Evolutionary conservation across 2,329 filamentous ascomycete species (phyloP).

Genomic region (Cladosporium sp.): DNA sequence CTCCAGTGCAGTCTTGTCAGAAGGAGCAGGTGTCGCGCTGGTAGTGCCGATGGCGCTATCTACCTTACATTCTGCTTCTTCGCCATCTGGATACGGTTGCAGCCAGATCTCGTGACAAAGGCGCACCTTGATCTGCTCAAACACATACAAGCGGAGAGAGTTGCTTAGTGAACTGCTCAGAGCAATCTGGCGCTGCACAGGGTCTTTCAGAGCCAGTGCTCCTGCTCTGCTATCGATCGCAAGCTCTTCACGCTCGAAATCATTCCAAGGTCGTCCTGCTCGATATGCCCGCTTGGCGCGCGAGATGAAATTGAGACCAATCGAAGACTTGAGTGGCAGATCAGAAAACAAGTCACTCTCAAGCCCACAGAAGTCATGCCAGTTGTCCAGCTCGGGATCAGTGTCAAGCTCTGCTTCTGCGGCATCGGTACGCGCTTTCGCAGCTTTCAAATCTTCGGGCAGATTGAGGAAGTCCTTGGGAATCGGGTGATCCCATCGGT

Average conservation of each 20-base stretch:
- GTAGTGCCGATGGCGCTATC: background rate
- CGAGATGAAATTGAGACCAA: conserved; percentile 18
- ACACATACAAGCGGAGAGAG: conserved; percentile 17
- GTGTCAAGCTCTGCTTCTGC: background rate
- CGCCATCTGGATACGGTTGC: background rate
- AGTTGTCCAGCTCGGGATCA: conserved; percentile 20
- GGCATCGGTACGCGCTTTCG: conserved; percentile 14
- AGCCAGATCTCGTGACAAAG: conserved; percentile 21
- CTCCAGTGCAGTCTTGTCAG: background rate
- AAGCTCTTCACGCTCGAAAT: conserved; percentile 22
- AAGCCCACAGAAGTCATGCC: conserved; percentile 17
- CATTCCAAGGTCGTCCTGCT: conserved; percentile 15
- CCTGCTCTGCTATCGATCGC: conserved; percentile 13
- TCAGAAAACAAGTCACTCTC: background rate
- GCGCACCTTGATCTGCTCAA: conserved; percentile 18
- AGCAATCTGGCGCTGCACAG: conserved; percentile 6
- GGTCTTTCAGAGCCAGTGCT: conserved; percentile 12
- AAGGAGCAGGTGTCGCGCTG: background rate
- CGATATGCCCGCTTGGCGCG: conserved; percentile 22
- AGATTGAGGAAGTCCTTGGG: conserved; percentile 12
- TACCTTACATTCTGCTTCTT: background rate
- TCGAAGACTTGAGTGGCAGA: background rate
- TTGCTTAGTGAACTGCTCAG: conserved; percentile 15
- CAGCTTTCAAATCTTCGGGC: background rate
- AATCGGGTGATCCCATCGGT: conserved; percentile 12